Base-by-base conservation (phyloP, 2,329 filamentous ascomycete species). In the Colletotrichum sp. region DNA sequence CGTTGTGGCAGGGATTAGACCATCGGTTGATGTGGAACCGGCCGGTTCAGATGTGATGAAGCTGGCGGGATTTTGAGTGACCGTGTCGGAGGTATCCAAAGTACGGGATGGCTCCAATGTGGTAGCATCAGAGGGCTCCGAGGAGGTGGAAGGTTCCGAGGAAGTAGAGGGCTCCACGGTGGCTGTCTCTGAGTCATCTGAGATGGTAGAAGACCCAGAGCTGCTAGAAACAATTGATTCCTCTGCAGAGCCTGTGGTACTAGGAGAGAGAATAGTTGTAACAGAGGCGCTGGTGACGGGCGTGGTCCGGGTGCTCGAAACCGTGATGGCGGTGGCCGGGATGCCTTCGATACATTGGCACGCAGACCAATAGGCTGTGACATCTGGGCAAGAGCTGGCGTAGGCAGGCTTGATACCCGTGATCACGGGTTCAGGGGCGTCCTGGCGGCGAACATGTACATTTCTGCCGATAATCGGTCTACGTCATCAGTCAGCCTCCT, bases 311-410 rank as follows among this genome's bases (percentile, higher is more conserved):
- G 62, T 13, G 71, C 73, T 3, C 39, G 71, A 67, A 21, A 74
- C 68, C 9, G 78, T 78, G 21, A 77, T 52, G 39, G 69, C 75
- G 5, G 78, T 78, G 4, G 76, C 68, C 15, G 8, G 36, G 74
- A 78, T 77, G 49, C 78, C 78, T 15, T 57, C 55, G 69, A 78
- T 78, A 69, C 78, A 79, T 71, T 78, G 77, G 55, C 78, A 79
- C 2, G 78, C 78, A 24, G 66, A 74, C 77, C 78, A 79, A 69
- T 79, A 79, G 13, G 65, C 66, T 6, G 59, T 69, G 7, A 49
- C 18, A 49, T 78, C 72, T 30, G 70, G 15, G 57, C 78, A 79
- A 32, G 55, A 63, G 62, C 67, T 77, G 30, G 78, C 78, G 32
- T 78, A 79, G 13, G 72, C 69, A 5, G 78, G 78, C n/a, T 55